Conservation (phyloP, 495 filamentous ascomycete genomes). For the Clavariopsis aquatica region DNA sequence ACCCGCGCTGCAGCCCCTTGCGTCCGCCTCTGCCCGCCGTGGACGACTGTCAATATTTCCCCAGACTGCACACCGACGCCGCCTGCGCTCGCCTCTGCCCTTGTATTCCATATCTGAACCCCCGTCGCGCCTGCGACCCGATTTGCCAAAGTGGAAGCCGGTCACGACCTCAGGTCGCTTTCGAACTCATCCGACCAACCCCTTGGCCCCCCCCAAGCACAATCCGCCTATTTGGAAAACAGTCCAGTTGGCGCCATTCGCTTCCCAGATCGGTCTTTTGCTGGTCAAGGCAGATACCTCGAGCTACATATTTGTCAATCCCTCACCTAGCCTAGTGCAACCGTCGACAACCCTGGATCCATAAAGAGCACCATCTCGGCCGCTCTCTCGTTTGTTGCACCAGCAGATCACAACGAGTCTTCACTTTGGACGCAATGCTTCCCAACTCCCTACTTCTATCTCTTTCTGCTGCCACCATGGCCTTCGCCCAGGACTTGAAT, state of each 20-base stretch:
- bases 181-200: slow-evolving; percentile 5
- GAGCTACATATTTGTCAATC: slow-evolving; percentile 35
- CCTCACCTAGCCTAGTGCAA: slow-evolving; percentile 15
- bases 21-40: slow-evolving; percentile 25
- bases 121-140: slow-evolving; percentile 21
- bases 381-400: slow-evolving; percentile 11
- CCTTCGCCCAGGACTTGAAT: slow-evolving; percentile 9
- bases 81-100: slow-evolving; percentile 6
- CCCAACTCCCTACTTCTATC: slow-evolving; percentile 17
- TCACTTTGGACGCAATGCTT: slow-evolving; percentile 19
- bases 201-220: slow-evolving; percentile 14
- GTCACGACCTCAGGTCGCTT: slow-evolving; percentile 29
- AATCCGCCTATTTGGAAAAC: slow-evolving; percentile 10
- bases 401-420: slow-evolving; percentile 22
- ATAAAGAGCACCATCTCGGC: slow-evolving; percentile 28
- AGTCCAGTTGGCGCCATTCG: slow-evolving; percentile 12
- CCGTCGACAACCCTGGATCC: slow-evolving; percentile 23
- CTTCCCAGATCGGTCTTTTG: slow-evolving; percentile 36
- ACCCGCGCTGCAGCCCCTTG: slow-evolving; percentile 22
- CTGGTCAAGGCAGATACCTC: slow-evolving; percentile 37
- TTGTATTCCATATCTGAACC: slow-evolving; percentile 21
- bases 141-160: slow-evolving; percentile 32
- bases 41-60: slow-evolving; percentile 17
- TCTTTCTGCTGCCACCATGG: slow-evolving; percentile 17
- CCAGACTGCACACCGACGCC: background rate